Conservation (phyloP, 176 grass and related monocot genomes). For the Eleusine coracana region DNA sequence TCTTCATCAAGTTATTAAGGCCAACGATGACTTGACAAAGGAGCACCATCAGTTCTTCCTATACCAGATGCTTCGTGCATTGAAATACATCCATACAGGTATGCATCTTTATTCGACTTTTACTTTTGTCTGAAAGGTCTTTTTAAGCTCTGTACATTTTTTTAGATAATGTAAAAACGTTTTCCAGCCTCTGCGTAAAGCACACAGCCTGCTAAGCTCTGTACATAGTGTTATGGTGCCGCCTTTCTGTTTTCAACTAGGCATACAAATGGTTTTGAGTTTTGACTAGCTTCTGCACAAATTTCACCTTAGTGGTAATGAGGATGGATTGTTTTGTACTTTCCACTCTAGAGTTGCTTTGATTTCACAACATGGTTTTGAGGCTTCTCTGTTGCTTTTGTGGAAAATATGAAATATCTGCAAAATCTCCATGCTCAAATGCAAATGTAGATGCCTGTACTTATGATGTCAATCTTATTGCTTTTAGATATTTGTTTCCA, state of each 20-base stretch:
- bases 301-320: conserved; percentile 16
- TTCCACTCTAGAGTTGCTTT: not conserved
- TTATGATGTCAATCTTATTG: not conserved
- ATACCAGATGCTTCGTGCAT: conserved; percentile 89
- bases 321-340: not conserved
- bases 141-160: conserved; percentile 8
- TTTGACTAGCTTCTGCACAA: conserved; percentile 13
- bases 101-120: conserved; percentile 6
- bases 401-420: conserved; percentile 3
- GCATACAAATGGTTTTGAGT: not conserved
- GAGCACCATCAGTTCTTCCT: conserved; percentile 96
- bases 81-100: conserved; percentile 98
- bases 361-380: not conserved
- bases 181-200: too few species aligned
- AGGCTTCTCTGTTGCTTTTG: conserved; percentile 6
- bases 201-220: too few species aligned
- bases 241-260: not conserved
- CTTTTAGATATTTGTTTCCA: not conserved
- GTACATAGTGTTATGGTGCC: not conserved
- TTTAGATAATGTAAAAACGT: too few species aligned
- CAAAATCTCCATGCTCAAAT: not conserved
- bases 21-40: conserved; percentile 92
- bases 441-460: not conserved
- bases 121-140: not conserved
- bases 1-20: conserved; percentile 98